Conservation (phyloP, 2,329 filamentous ascomycete species). For the Neurospora crassa region DNA sequence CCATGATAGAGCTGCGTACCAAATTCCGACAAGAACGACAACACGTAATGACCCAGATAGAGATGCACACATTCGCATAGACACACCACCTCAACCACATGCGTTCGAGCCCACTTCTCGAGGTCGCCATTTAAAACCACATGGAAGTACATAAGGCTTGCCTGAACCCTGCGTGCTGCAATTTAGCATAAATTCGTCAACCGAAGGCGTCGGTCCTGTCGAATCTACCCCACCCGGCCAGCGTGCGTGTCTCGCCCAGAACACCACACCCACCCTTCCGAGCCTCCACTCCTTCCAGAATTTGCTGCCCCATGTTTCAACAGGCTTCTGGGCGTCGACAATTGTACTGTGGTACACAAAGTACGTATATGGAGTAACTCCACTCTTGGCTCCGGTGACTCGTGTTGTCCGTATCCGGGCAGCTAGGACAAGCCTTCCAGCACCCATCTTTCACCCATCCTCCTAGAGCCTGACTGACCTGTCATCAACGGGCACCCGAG, state of each 20-base stretch:
- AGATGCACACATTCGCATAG: not conserved
- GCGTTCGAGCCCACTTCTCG: conserved; percentile 5
- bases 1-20: not conserved
- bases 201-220: conserved; percentile 13
- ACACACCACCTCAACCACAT: not conserved
- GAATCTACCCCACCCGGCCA: conserved; percentile 5
- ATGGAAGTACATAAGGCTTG: conserved; percentile 9
- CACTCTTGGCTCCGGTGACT: not conserved
- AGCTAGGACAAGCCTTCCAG: not conserved
- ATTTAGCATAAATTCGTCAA: conserved; percentile 21
- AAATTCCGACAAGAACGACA: not conserved
- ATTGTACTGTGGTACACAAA: not conserved
- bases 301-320: not conserved
- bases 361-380: not conserved
- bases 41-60: not conserved
- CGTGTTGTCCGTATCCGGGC: not conserved
- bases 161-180: conserved; percentile 7
- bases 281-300: not conserved
- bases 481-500: not conserved
- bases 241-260: not conserved
- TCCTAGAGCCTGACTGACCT: not conserved
- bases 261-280: not conserved
- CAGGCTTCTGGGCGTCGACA: not conserved
- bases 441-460: not conserved
- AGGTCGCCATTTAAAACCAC: conserved; percentile 5